phyloP scores from a whole-genome alignment of 148 eudicot species.

The Polygonum maritimum region DNA sequence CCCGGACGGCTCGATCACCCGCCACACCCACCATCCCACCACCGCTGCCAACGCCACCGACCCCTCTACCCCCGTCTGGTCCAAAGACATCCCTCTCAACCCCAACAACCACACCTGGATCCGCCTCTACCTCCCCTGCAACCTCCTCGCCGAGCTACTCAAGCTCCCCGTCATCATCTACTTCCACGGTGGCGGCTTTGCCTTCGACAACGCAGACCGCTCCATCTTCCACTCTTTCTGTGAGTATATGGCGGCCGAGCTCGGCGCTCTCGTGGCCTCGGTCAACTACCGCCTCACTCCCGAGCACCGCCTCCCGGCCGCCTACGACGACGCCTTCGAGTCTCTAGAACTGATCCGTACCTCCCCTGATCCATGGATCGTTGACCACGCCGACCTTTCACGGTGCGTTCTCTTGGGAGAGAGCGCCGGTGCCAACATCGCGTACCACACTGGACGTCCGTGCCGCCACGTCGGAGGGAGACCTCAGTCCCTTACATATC shows the following conservation, averaged over 20 bases:
- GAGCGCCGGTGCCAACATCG: constrained; percentile 53
- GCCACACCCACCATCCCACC: constrained; percentile 12
- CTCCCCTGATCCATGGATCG: constrained; percentile 33
- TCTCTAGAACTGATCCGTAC: constrained; percentile 31
- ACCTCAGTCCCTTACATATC: constrained; percentile 35
- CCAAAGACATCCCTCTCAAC: constrained; percentile 37
- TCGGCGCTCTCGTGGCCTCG: constrained; percentile 30
- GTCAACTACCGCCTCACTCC: constrained; percentile 55
- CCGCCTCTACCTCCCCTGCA: constrained; percentile 34
- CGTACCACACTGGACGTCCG: constrained; percentile 41
- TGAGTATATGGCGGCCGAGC: constrained; percentile 17
- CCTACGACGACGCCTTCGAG: constrained; percentile 49
- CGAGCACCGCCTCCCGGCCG: constrained; percentile 54
- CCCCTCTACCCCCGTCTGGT: not conserved
- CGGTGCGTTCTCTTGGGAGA: constrained; percentile 40
- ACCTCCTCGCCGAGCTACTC: not conserved
- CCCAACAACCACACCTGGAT: constrained; percentile 14
- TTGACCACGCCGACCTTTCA: constrained; percentile 25
- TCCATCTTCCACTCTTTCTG: constrained; percentile 22
- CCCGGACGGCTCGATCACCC: constrained; percentile 23
- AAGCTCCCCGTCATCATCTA: constrained; percentile 33
- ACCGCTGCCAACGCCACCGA: not conserved
- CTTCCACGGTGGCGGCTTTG: constrained; percentile 57
- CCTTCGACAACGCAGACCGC: constrained; percentile 17
- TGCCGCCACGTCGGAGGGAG: constrained; percentile 14